Evolutionary conservation across 2,329 filamentous ascomycete species (phyloP), one percentile per base, ranked within the genome.

Genomic region (Beauveria australis): DNA sequence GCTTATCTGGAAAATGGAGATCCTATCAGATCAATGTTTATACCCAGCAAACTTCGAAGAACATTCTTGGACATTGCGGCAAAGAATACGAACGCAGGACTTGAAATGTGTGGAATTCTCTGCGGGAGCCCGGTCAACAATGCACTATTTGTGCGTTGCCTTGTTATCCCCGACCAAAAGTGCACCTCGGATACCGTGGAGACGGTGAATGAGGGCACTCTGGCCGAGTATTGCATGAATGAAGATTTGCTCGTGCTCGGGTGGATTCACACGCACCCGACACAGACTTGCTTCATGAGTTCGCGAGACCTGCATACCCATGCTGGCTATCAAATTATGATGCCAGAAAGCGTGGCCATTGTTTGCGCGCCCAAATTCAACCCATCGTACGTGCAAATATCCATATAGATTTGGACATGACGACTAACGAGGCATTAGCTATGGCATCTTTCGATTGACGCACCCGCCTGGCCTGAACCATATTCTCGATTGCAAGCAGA

Each of bases 201-300:
- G 74, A 97, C 91, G 22, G 85, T 91, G 53, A 94, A 97, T 66
- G 92, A 96, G 72, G 83, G 84, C 33, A 85, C 86, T 0, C 81
- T 97, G 30, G 92, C 97, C 67, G 91, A 96, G 61, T 97, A 93
- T 72, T 95, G 92, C 70, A 89, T 94, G 67, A 81, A 80, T 5
- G 85, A 96, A 69, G 89, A 95, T 63, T 75, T 97, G 41, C 84
- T 96, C 73, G 86, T 96, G 58, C 81, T 96, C 5, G 93, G 93
- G 44, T 99, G 94, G 94, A 99, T 99, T 63, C 94, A 99, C 71
- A 99, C 94, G 0, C 94, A 99, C 72, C 94, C 94, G 0, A 91
- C 89, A 0, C 94, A 99, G 75, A 95, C 91, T 0, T 99, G 94
- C 74, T 99, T 99, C 72, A 95, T 99, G 90, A 96, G 91, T 71